Evolutionary conservation across 345 rosid species (phyloP).

Genomic region (Odontarrhena argentea): DNA sequence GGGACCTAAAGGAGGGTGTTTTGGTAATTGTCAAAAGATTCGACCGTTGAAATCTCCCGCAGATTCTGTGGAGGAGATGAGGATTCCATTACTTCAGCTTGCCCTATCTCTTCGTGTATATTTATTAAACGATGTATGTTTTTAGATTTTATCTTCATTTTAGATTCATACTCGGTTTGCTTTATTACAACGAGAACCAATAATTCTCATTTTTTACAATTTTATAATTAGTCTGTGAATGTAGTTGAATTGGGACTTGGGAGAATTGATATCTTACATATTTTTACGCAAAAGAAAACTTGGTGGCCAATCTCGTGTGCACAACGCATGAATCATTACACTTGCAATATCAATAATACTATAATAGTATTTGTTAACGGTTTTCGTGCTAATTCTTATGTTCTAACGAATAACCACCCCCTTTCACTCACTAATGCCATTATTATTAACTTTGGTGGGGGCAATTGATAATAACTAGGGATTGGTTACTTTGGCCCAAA

Average conservation of each 20-base stretch:
- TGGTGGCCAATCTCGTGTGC: slow-evolving; percentile 28
- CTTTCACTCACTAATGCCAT: slow-evolving; percentile 19
- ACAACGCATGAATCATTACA: slow-evolving; percentile 31
- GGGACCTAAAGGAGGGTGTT: slow-evolving; percentile 40
- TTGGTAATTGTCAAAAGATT: slow-evolving; percentile 25
- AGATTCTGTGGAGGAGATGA: slow-evolving; percentile 42
- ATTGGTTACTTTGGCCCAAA: not conserved
- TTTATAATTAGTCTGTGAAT: not conserved
- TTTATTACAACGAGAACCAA: not conserved
- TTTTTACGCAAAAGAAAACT: slow-evolving; percentile 13
- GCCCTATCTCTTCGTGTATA: slow-evolving; percentile 9
- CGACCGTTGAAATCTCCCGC: slow-evolving; percentile 36
- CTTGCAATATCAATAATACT: slow-evolving; percentile 4
- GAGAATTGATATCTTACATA: not conserved
- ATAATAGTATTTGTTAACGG: slow-evolving; percentile 16
- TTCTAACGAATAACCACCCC: slow-evolving; percentile 30
- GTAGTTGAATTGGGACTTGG: not conserved
- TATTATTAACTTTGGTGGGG: slow-evolving; percentile 28
- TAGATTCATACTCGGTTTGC: not conserved
- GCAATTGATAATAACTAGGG: not conserved
- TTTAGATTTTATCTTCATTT: slow-evolving; percentile 5
- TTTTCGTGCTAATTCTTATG: slow-evolving; percentile 35
- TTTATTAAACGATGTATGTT: not conserved
- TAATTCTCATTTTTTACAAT: not conserved
- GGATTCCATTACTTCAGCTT: slow-evolving; percentile 36